Conservation (phyloP, 23 red algal genomes). For the Agarophyton chilense region DNA sequence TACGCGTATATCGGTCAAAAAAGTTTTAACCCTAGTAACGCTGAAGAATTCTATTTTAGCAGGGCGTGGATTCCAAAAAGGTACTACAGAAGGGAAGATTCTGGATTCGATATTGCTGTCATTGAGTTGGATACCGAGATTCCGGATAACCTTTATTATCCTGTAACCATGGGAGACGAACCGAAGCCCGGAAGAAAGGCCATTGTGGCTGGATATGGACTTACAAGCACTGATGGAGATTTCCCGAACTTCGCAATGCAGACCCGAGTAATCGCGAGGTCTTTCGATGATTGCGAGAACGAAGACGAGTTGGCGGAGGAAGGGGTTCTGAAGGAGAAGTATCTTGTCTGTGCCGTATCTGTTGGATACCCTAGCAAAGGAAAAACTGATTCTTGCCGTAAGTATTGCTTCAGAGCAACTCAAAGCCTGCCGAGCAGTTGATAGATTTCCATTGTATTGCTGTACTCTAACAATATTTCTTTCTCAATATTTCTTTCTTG, state of each 20-base stretch:
- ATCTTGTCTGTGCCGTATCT: conserved; percentile 40
- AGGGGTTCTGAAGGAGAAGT: not conserved
- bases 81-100: conserved; percentile 3
- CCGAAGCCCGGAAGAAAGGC: conserved; percentile 23
- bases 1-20: conserved; percentile 22
- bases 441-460: too few species aligned
- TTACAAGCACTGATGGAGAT: conserved; percentile 15
- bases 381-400: conserved; percentile 62
- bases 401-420: not conserved
- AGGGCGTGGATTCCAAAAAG: conserved; percentile 17
- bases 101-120: conserved; percentile 27
- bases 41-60: conserved; percentile 27
- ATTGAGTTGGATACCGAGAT: conserved; percentile 26
- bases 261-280: conserved; percentile 10
- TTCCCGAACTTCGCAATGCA: conserved; percentile 33
- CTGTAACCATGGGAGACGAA: conserved; percentile 7
- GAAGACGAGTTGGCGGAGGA: not conserved
- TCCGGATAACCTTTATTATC: conserved; percentile 5
- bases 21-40: not conserved
- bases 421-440: not conserved
- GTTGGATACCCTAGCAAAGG: conserved; percentile 40
- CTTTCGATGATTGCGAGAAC: not conserved
- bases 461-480: conserved; percentile 15
- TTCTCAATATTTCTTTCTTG: not conserved
- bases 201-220: conserved; percentile 45